Evolutionary conservation across 805 yeast species (phyloP).

Genomic region (Starmera caribaea): DNA sequence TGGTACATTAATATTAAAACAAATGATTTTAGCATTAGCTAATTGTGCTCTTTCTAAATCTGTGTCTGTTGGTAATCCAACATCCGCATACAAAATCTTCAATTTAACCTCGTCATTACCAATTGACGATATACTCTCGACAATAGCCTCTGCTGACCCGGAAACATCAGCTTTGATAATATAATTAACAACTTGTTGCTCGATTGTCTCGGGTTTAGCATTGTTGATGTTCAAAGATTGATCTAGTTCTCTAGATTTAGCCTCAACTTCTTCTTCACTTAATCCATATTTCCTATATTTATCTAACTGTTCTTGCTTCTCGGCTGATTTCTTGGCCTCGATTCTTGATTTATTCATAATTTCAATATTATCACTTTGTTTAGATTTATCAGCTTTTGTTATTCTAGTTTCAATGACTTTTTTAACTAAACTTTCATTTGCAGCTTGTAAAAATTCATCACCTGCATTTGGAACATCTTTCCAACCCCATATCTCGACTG

Average conservation of each 20-base stretch:
- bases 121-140: constrained; percentile 67
- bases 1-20: constrained; percentile 69
- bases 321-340: constrained; percentile 41
- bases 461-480: constrained; percentile 89
- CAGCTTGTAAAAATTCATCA: constrained; percentile 70
- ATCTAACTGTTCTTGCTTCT: constrained; percentile 42
- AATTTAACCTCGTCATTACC: constrained; percentile 82
- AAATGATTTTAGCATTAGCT: constrained; percentile 63
- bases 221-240: constrained; percentile 3
- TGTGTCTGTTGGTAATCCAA: constrained; percentile 63
- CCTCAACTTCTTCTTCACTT: constrained; percentile 24
- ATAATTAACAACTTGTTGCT: constrained; percentile 36
- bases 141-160: constrained; percentile 92
- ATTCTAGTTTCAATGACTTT: constrained; percentile 59
- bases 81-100: constrained; percentile 60
- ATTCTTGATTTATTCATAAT: constrained; percentile 59
- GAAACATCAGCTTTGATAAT: constrained; percentile 86
- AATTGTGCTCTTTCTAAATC: constrained; percentile 61
- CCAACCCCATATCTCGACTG: constrained; percentile 93
- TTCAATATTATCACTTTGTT: constrained; percentile 58
- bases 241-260: constrained; percentile 12
- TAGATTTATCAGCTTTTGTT: constrained; percentile 46
- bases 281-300: constrained; percentile 57
- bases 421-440: constrained; percentile 65
- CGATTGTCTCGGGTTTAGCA: constrained; percentile 13